Conservation (phyloP, 1,139 yeast species). For the Saccharomycopsis phalli region DNA sequence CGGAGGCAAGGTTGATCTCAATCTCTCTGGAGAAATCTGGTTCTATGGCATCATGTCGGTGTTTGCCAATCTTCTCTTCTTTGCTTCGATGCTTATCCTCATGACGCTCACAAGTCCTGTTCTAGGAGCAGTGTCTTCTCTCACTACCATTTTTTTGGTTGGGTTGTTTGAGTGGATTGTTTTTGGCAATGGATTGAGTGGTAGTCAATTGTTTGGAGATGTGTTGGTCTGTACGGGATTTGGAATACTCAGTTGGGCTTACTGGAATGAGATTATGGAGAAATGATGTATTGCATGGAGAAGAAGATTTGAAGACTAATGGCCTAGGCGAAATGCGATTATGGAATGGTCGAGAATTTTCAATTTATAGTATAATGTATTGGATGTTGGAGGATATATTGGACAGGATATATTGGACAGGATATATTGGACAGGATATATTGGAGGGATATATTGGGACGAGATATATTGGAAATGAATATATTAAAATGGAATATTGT, state of each 20-base stretch:
- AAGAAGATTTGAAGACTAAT: neutral
- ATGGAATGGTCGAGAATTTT: too few species aligned
- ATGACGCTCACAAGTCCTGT: slow-evolving; percentile 87
- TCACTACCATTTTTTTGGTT: slow-evolving; percentile 70
- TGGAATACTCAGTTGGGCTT: slow-evolving; percentile 53
- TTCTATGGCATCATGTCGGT: slow-evolving; percentile 42
- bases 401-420: too few species aligned
- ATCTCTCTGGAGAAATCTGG: slow-evolving; percentile 29
- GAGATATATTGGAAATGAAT: too few species aligned
- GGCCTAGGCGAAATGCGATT: too few species aligned
- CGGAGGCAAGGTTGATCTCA: slow-evolving; percentile 36
- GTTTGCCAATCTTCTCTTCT: slow-evolving; percentile 55
- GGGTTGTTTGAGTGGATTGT: slow-evolving; percentile 70
- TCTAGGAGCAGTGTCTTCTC: slow-evolving; percentile 71
- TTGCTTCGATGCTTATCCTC: slow-evolving; percentile 64
- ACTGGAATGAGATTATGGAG: slow-evolving; percentile 13
- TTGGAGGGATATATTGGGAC: too few species aligned
- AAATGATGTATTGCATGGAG: neutral
- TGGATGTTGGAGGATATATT: too few species aligned
- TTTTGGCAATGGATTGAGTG: slow-evolving; percentile 47
- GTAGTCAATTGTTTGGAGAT: slow-evolving; percentile 48
- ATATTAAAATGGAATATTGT: too few species aligned
- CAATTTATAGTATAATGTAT: too few species aligned
- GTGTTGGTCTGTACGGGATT: slow-evolving; percentile 58
- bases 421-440: too few species aligned